Percentiles rank a stretch among this genome's conserved stretches.
Conservation (phyloP, 768 basidiomycete species). For the Amanita exitialis region DNA sequence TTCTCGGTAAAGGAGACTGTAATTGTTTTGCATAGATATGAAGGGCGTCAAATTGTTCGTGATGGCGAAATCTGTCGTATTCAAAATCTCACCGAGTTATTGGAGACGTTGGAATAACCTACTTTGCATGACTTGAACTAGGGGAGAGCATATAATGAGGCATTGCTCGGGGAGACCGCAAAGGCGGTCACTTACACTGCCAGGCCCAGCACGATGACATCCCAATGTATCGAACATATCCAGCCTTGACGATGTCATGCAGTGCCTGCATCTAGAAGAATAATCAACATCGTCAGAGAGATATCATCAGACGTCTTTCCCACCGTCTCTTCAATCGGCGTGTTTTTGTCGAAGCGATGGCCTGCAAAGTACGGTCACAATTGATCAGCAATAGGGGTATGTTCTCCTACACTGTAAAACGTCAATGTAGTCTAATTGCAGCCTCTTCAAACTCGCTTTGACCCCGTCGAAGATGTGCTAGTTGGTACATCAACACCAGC, state of each 20-base stretch:
- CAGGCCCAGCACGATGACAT: constrained; percentile 30
- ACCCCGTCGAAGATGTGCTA: constrained; percentile 47
- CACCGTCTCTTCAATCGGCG: constrained; percentile 28
- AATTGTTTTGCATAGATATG: constrained; percentile 62
- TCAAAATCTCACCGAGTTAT: background rate
- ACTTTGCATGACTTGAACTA: constrained; percentile 6
- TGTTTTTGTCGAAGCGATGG: constrained; percentile 27
- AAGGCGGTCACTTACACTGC: constrained; percentile 30
- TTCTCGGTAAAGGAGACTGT: constrained; percentile 50
- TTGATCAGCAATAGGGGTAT: background rate
- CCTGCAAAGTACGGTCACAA: constrained; percentile 7
- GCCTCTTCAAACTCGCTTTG: constrained; percentile 34
- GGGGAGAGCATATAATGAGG: background rate
- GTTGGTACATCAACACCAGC: background rate
- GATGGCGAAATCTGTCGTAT: constrained; percentile 44
- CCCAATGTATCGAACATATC: constrained; percentile 33
- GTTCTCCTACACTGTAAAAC: constrained; percentile 34
- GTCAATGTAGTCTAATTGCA: constrained; percentile 53
- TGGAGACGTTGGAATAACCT: background rate
- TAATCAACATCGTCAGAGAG: background rate
- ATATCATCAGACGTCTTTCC: background rate
- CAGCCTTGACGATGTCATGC: constrained; percentile 36
- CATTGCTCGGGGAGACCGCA: background rate
- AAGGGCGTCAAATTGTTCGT: constrained; percentile 46
- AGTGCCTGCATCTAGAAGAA: constrained; percentile 31